These are phyloP conservation scores for Artomyces pyxidatus DNA, from an alignment of 768 basidiomycete genomes.

Conservation along the genomic window DNA sequence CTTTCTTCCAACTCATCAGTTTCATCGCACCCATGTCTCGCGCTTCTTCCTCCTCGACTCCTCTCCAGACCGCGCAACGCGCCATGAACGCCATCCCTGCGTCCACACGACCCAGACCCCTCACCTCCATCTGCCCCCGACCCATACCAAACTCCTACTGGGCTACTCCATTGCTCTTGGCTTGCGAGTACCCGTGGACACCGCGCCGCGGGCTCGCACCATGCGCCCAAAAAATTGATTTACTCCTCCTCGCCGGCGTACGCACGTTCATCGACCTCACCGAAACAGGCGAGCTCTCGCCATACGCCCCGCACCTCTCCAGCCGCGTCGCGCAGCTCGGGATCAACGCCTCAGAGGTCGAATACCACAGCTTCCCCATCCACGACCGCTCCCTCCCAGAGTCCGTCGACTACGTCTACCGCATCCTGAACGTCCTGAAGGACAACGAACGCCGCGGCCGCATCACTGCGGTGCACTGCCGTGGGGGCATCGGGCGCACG, in stretches of 20 bases:
- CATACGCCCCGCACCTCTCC: slow-evolving; percentile 51
- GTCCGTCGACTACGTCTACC: slow-evolving; percentile 48
- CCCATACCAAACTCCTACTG: slow-evolving; percentile 85
- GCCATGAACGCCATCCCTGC: background rate
- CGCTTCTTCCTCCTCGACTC: slow-evolving; percentile 1
- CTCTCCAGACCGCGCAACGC: background rate
- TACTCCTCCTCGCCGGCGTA: slow-evolving; percentile 61
- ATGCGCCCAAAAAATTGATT: slow-evolving; percentile 57
- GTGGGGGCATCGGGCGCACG: slow-evolving; percentile 68
- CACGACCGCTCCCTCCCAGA: slow-evolving; percentile 62
- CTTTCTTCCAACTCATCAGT: background rate
- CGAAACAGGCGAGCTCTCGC: slow-evolving; percentile 67
- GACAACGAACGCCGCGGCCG: slow-evolving; percentile 54
- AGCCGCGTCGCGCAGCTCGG: slow-evolving; percentile 45
- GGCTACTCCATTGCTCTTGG: slow-evolving; percentile 65
- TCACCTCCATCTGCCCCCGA: slow-evolving; percentile 25
- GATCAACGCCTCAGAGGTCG: slow-evolving; percentile 46
- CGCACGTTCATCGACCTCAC: slow-evolving; percentile 82
- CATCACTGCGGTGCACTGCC: slow-evolving; percentile 68
- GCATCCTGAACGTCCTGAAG: slow-evolving; percentile 48
- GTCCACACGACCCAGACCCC: slow-evolving; percentile 1
- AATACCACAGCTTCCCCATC: slow-evolving; percentile 76
- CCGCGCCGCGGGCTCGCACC: slow-evolving; percentile 31
- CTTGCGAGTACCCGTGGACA: slow-evolving; percentile 78
- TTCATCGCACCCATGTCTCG: background rate